Percentiles rank a stretch among this genome's conserved stretches.
Evolutionary conservation across 2,329 filamentous ascomycete species (phyloP).

Genomic region (Cyphellophora europaea): DNA sequence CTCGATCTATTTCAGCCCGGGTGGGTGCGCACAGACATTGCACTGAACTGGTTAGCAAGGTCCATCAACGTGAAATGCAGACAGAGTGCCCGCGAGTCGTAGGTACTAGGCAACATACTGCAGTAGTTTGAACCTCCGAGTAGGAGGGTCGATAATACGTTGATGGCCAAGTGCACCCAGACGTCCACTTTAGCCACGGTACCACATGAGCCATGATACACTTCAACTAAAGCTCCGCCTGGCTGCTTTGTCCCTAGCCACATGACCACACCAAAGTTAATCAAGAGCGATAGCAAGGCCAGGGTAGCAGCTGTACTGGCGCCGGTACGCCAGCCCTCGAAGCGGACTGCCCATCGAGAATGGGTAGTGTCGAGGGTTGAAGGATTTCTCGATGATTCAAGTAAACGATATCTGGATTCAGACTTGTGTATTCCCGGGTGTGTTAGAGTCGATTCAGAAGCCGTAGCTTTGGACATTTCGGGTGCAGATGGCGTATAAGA

Average conservation of each 20-base stretch:
- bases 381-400: too few species aligned
- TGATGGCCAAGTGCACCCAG: constrained; percentile 25
- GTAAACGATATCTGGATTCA: too few species aligned
- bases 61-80: background rate
- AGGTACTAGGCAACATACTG: too few species aligned
- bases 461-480: too few species aligned
- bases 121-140: constrained; percentile 24
- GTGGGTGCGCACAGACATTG: constrained; percentile 24
- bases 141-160: constrained; percentile 23
- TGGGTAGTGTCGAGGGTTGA: too few species aligned
- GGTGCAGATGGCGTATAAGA: too few species aligned
- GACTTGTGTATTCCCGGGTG: too few species aligned
- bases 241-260: constrained; percentile 7
- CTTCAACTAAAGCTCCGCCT: constrained; percentile 2
- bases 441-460: too few species aligned
- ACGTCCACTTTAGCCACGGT: constrained; percentile 5
- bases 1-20: constrained; percentile 22
- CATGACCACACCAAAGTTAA: constrained; percentile 12
- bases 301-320: constrained; percentile 9
- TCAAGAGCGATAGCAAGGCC: constrained; percentile 10
- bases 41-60: constrained; percentile 14
- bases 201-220: constrained; percentile 9
- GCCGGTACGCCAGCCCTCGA: constrained; percentile 15
- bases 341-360: too few species aligned
- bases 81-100: background rate